Percentiles rank a stretch among this genome's conserved stretches.
Conservation (phyloP, 352 stramenopile species). For the Globisporangium parvum region DNA sequence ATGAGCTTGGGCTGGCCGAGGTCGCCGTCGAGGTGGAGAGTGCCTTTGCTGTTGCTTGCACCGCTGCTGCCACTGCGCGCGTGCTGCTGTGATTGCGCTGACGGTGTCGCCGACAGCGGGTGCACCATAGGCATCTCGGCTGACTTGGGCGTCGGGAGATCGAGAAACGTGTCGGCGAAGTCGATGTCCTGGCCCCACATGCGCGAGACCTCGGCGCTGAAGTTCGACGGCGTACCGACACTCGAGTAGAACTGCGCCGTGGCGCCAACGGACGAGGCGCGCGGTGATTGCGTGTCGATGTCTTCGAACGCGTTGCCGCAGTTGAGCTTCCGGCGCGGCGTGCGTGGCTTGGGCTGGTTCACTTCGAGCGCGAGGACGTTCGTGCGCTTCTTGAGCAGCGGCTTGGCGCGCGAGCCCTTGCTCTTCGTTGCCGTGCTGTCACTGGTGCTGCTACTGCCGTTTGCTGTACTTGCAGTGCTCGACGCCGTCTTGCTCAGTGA, state of each 20-base stretch:
- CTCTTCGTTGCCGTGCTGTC: background rate
- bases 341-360: constrained; percentile 57
- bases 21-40: constrained; percentile 7
- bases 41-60: too few relatives aligned
- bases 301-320: constrained; percentile 57
- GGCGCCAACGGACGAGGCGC: constrained; percentile 2
- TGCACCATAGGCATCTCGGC: constrained; percentile 32
- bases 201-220: constrained; percentile 34
- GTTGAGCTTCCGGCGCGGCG: constrained; percentile 59
- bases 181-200: constrained; percentile 67
- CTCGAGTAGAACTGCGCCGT: constrained; percentile 33
- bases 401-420: constrained; percentile 34
- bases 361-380: constrained; percentile 49
- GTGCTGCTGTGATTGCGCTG: background rate
- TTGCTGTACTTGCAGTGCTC: background rate
- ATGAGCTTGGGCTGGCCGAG: constrained; percentile 53
- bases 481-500: background rate
- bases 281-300: constrained; percentile 17
- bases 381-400: constrained; percentile 58
- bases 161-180: constrained; percentile 71
- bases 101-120: constrained; percentile 5
- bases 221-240: constrained; percentile 67
- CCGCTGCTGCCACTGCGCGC: too few relatives aligned
- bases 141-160: constrained; percentile 61
- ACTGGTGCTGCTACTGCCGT: constrained; percentile 1